Base-by-base conservation (phyloP, 768 basidiomycete species). In the Hemileccinum impolitum region DNA sequence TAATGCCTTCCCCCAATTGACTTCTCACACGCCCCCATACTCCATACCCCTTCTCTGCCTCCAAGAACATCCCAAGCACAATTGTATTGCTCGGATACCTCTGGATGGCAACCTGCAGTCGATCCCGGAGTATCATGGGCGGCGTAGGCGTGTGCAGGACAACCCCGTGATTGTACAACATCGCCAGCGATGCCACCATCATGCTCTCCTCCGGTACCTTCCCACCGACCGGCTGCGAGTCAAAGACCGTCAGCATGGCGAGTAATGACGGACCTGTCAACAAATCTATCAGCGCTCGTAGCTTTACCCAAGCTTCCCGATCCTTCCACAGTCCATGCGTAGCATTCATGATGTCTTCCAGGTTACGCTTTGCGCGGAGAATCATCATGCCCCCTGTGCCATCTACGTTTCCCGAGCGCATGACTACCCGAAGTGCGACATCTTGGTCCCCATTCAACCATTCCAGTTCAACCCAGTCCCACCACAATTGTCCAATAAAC, bases 391-490 rank as follows among this genome's bases (percentile, higher is more conserved):
- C 78, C 12, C 73, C 73, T 1, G 72, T 62, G 12, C 79, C 79
- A 43, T 80, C 73, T 30, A 82, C 68, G 4, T 74, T 78, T 12
- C 74, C 78, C 10, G 83, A 75, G 18, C 72, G 76, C 39, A 84
- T 63, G 37, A 84, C 72, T 28, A 86, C 72, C 31, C 74, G 68
- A 32, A 81, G 62, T 13, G 84, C 76, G 30, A 75, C 71, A 28
- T 79, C 75, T 17, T 70, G 60, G 28, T 75, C 57, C 1, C 80
- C 77, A 13, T 71, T 63, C 11, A 89, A 62, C 90, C 90, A 93
- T 65, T 90, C 89, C 76, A 89, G 77, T 57, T 92, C 84, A 1
- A 84, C 85, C 87, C 88, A 92, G 56, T 84, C 80, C 82, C 83
- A 90, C 86, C 86, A 92, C 52, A 92, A 61, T 48, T 64, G 64